Conservation (phyloP, 2,329 filamentous ascomycete genomes). For the Davidsoniella eucalypti region DNA sequence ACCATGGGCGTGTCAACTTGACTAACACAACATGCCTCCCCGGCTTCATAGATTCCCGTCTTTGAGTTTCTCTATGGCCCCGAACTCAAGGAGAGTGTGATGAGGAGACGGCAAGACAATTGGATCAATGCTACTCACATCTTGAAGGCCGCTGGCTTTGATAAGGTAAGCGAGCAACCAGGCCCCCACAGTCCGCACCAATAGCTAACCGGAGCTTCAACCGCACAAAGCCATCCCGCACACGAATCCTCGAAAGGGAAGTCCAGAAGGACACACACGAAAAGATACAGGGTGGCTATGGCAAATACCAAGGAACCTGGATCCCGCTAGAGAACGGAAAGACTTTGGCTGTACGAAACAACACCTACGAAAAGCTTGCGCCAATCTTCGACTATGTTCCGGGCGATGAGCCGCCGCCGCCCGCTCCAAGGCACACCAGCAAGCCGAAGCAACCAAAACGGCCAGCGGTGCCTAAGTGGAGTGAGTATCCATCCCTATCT, state of each 20-base stretch:
- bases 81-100: constrained; percentile 73
- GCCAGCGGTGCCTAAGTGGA: constrained; percentile 46
- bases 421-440: constrained; percentile 80
- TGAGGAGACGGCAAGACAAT: constrained; percentile 82
- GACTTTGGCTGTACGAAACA: constrained; percentile 70
- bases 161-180: constrained; percentile 41
- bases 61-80: constrained; percentile 79
- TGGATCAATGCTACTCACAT: constrained; percentile 99
- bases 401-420: constrained; percentile 75
- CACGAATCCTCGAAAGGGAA: constrained; percentile 85
- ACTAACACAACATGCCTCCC: constrained; percentile 4
- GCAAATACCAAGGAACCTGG: constrained; percentile 99
- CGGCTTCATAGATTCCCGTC: constrained; percentile 57
- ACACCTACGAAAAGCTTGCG: constrained; percentile 63
- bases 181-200: no score
- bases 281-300: constrained; percentile 96
- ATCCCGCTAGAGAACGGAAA: constrained; percentile 75
- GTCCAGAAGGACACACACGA: constrained; percentile 94
- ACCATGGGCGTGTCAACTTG: not conserved
- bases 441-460: constrained; percentile 66
- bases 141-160: constrained; percentile 87
- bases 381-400: constrained; percentile 82
- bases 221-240: constrained; percentile 50
- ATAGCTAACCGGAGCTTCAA: not conserved
- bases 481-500: constrained; percentile 1